Conservation (phyloP, 257 asterid genomes). For the Solanum peruvianum region DNA sequence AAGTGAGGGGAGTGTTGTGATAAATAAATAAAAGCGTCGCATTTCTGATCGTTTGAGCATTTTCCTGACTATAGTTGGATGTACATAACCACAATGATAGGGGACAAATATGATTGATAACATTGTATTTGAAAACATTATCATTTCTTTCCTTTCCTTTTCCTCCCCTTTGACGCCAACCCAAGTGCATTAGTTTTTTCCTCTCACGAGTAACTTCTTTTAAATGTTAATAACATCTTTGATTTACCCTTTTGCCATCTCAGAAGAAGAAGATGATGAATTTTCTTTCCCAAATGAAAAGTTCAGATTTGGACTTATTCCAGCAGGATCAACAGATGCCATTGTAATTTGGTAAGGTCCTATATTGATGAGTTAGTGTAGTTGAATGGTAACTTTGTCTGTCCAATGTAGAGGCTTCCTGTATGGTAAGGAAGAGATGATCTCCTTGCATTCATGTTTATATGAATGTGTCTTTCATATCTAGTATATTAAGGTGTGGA, state of each 20-base stretch:
- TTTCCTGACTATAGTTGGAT: background rate
- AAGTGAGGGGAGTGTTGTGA: background rate
- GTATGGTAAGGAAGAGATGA: background rate
- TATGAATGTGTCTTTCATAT: background rate
- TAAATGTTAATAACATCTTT: background rate
- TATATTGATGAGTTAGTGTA: background rate
- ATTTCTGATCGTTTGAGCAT: background rate
- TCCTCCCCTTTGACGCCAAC: background rate
- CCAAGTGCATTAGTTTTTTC: background rate
- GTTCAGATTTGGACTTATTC: conserved; percentile 91
- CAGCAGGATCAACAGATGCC: conserved; percentile 99
- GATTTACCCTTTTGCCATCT: conserved; percentile 9
- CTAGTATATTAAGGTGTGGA: background rate
- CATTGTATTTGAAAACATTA: background rate
- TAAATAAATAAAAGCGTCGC: background rate
- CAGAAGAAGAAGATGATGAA: conserved; percentile 45
- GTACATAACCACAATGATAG: background rate
- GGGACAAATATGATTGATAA: background rate
- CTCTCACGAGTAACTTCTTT: background rate
- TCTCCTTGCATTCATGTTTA: background rate
- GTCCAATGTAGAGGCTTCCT: background rate
- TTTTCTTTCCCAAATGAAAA: conserved; percentile 55
- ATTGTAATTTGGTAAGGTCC: conserved; percentile 66
- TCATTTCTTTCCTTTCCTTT: background rate
- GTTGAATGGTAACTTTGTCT: background rate